These are phyloP conservation scores for Curvularia hawaiiensis DNA, from an alignment of 2,329 filamentous ascomycete genomes.

Conservation along the genomic window DNA sequence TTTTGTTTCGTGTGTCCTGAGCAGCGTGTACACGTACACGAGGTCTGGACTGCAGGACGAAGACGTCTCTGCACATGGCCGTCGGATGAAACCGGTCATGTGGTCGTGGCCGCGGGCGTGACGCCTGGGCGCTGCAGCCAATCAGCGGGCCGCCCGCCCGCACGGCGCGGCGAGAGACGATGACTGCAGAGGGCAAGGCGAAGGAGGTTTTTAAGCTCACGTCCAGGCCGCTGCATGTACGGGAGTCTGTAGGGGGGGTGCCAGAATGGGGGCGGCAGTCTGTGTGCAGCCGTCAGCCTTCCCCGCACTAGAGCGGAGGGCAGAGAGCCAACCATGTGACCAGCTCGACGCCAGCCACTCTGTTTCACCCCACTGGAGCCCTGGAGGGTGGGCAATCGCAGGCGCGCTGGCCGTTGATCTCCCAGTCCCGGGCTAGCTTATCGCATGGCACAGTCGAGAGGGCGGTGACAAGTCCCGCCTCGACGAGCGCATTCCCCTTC, in stretches of 20 bases:
- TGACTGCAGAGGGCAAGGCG: background rate
- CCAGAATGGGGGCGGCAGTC: background rate
- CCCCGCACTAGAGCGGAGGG: constrained; percentile 23
- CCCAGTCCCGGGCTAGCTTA: constrained; percentile 20
- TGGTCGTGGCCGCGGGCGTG: background rate
- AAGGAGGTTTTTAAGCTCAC: background rate
- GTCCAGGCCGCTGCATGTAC: constrained; percentile 1
- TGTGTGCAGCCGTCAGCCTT: constrained; percentile 5
- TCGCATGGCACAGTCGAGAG: constrained; percentile 13
- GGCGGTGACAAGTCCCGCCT: constrained; percentile 6
- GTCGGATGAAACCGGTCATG: background rate
- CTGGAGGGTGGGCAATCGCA: constrained; percentile 13
- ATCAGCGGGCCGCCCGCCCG: constrained; percentile 16
- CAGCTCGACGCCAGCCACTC: constrained; percentile 30
- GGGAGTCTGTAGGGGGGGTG: background rate
- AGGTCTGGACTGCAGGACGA: too few relatives aligned
- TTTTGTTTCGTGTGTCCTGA: background rate
- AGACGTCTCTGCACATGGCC: background rate
- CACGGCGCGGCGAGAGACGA: background rate
- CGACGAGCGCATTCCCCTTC: constrained; percentile 9
- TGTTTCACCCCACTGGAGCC: constrained; percentile 38
- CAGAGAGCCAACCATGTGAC: constrained; percentile 30
- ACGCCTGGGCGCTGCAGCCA: constrained; percentile 5
- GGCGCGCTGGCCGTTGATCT: constrained; percentile 28
- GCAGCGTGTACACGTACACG: background rate